Percentiles rank a stretch among this genome's conserved stretches.
Conservation (phyloP, 805 yeast genomes). For the Komagataella mondaviorum region DNA sequence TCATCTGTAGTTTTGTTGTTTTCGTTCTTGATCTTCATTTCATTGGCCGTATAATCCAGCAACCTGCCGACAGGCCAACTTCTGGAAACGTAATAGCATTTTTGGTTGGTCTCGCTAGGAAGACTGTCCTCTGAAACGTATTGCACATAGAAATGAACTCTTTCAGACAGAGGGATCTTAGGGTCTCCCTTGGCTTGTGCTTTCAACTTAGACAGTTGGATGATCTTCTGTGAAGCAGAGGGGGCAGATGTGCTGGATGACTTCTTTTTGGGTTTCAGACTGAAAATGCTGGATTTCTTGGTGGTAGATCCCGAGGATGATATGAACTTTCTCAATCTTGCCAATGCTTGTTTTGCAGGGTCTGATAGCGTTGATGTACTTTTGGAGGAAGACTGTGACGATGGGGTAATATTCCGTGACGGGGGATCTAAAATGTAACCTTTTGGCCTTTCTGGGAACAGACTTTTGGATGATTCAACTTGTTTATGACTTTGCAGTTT, state of each 20-base stretch:
- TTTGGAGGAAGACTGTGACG: slow-evolving; percentile 15
- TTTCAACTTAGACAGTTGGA: slow-evolving; percentile 25
- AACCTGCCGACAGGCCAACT: slow-evolving; percentile 50
- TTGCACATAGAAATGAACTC: slow-evolving; percentile 36
- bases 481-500: slow-evolving; percentile 12
- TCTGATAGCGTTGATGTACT: slow-evolving; percentile 3
- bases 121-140: slow-evolving; percentile 20
- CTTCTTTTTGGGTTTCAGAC: background rate
- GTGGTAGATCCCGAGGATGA: slow-evolving; percentile 3
- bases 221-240: slow-evolving; percentile 10
- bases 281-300: slow-evolving; percentile 1
- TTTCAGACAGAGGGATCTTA: slow-evolving; percentile 25
- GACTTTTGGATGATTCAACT: slow-evolving; percentile 21
- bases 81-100: slow-evolving; percentile 29
- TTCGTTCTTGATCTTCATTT: slow-evolving; percentile 30
- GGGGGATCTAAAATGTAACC: background rate
- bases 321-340: slow-evolving; percentile 10
- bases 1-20: slow-evolving; percentile 32
- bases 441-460: slow-evolving; percentile 38
- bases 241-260: slow-evolving; percentile 1
- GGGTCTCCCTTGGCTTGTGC: slow-evolving; percentile 39
- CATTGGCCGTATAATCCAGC: slow-evolving; percentile 36
- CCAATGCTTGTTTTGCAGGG: slow-evolving; percentile 9
- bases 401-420: slow-evolving; percentile 14
- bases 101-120: slow-evolving; percentile 12